Evolutionary conservation across 2,329 filamentous ascomycete genomes (phyloP).

Genomic region (Neonectria sp.): DNA sequence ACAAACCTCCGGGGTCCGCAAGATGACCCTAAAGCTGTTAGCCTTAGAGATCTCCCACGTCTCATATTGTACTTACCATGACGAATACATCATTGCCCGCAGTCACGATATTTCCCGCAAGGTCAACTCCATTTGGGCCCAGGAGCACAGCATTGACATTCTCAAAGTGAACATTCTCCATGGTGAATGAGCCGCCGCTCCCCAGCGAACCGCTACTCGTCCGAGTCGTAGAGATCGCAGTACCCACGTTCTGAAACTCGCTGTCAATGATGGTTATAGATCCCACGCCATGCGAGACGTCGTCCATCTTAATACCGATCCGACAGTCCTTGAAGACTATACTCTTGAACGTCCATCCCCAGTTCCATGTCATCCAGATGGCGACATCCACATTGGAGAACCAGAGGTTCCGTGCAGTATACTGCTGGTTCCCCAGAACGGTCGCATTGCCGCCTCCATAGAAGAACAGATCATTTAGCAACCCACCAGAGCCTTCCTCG

Average conservation of each 20-base stretch:
- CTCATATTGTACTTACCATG: slow-evolving; percentile 39
- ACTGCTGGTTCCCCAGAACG: slow-evolving; percentile 77
- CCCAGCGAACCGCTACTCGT: slow-evolving; percentile 49
- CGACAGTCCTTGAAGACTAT: slow-evolving; percentile 74
- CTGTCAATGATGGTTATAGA: slow-evolving; percentile 84
- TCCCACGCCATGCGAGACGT: slow-evolving; percentile 71
- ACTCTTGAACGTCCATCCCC: slow-evolving; percentile 82
- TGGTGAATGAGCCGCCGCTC: slow-evolving; percentile 60
- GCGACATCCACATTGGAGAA: slow-evolving; percentile 77
- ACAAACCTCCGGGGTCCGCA: slow-evolving; percentile 39
- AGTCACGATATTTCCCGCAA: slow-evolving; percentile 31
- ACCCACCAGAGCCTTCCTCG: slow-evolving; percentile 75
- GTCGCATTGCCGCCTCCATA: slow-evolving; percentile 76
- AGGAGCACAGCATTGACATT: slow-evolving; percentile 51
- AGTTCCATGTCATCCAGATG: slow-evolving; percentile 82
- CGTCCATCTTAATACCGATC: slow-evolving; percentile 77
- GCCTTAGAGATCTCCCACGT: neutral
- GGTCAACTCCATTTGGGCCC: slow-evolving; percentile 36
- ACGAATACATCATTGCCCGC: slow-evolving; percentile 39
- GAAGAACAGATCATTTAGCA: slow-evolving; percentile 79
- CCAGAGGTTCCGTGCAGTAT: slow-evolving; percentile 77
- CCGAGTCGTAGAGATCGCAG: slow-evolving; percentile 77
- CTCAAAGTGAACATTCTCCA: slow-evolving; percentile 64
- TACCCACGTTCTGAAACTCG: slow-evolving; percentile 75
- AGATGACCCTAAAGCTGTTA: slow-evolving; percentile 46